These are phyloP conservation scores for Chalaropsis ovoidea DNA, from an alignment of 2,329 filamentous ascomycete genomes.

Conservation along the genomic window DNA sequence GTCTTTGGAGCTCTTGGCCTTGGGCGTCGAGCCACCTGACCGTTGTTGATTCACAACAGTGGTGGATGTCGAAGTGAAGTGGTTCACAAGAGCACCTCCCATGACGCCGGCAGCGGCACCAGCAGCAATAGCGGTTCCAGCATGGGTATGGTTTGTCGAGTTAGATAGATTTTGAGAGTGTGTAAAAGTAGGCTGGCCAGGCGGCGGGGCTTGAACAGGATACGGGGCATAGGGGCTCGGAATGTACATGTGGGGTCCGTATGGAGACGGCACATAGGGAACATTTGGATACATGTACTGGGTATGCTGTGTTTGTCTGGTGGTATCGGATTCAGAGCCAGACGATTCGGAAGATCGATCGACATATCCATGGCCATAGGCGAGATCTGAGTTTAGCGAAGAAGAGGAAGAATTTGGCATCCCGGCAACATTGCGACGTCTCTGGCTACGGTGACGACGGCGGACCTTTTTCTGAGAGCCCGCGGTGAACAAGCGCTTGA, in stretches of 20 bases:
- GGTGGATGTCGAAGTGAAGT: not conserved
- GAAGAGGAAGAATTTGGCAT: conserved; percentile 56
- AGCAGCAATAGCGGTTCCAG: conserved; percentile 17
- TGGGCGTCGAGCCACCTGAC: conserved; percentile 22
- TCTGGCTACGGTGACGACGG: conserved; percentile 31
- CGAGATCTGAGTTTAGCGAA: conserved; percentile 57
- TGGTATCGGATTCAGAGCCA: conserved; percentile 22
- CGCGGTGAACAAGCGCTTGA: conserved; percentile 54
- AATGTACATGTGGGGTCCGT: conserved; percentile 2
- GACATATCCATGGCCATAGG: conserved; percentile 54
- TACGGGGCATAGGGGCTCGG: conserved; percentile 11
- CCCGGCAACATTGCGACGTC: conserved; percentile 44
- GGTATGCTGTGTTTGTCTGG: conserved; percentile 9
- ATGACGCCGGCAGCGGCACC: conserved; percentile 21
- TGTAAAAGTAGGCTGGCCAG: not conserved
- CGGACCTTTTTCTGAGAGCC: conserved; percentile 41
- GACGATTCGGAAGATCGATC: conserved; percentile 30
- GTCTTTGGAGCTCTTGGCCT: conserved; percentile 7
- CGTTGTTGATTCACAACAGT: conserved; percentile 3
- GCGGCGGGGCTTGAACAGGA: not conserved
- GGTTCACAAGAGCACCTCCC: not conserved
- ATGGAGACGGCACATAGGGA: conserved; percentile 7
- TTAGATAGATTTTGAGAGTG: conserved; percentile 6
- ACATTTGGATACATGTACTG: conserved; percentile 22
- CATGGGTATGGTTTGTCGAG: conserved; percentile 14